Base-by-base conservation (phyloP, 2,329 filamentous ascomycete genomes). In the Amauroascus verrucosus region DNA sequence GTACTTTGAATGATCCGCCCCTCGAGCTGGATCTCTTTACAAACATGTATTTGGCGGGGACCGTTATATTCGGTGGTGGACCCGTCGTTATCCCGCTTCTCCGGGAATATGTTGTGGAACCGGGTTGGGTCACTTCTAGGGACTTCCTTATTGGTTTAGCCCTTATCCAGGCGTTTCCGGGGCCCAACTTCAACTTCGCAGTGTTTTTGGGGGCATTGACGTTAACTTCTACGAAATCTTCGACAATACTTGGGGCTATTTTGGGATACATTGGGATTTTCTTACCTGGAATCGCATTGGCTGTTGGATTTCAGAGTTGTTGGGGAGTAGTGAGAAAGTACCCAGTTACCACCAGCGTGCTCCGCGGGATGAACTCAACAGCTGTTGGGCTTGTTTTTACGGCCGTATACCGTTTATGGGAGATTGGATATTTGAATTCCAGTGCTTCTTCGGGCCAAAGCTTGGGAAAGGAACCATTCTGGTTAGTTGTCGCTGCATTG, bases 131-230 rank as follows among this genome's bases (percentile, higher is more conserved):
- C 0, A 79, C 76, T 0, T 73, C 82, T 0, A 77, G 85, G 3
- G 83, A 88, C 63, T 88, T 88, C 63, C 71, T 88, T 0, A 79
- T 88, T 47, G 85, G 84, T 0, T 77, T 88, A 0, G 85, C 84
- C 6, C 75, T 88, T 51, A 83, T 81, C 16, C 84, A 88, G 65
- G 77, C 82, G 0, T 84, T 88, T 54, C 84, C 85, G 0, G 80
- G 80, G 0, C 81, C 80, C 0, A 70, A 71, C 51, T 68, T 68
- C 61, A 69, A 70, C 56, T 70, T 82, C 56, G 78, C 77, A 0
- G 78, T 82, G 0, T 83, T 75, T 53, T 67, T 83, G 0, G 79
- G 80, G 1, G 67, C 70, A 0, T 63, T 83, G 0, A 71, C 77
- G 0, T 69, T 79, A 0, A 64, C 67, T 1, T 68, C 70, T 1